Percentiles rank a stretch among this genome's conserved stretches.
Conservation (phyloP, 352 stramenopile genomes). For the Pythium phragmitis region DNA sequence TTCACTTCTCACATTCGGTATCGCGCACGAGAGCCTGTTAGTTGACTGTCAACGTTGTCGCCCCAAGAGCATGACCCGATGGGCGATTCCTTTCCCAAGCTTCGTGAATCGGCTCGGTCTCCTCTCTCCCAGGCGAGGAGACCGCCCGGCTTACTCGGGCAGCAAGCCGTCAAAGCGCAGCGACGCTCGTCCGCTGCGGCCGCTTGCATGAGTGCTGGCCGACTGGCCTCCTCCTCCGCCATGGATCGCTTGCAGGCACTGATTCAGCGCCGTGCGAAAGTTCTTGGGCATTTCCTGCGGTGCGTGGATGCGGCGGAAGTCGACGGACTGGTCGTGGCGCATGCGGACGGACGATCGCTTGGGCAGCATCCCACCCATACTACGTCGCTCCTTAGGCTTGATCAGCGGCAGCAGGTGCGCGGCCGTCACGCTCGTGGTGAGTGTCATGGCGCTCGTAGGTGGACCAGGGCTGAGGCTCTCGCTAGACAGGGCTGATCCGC, state of each 20-base stretch:
- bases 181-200: background rate
- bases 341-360: constrained; percentile 65
- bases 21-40: no score
- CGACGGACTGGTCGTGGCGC: constrained; percentile 59
- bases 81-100: no score
- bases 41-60: no score
- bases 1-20: no score
- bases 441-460: constrained; percentile 13
- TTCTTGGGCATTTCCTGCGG: constrained; percentile 74
- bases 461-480: background rate
- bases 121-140: background rate
- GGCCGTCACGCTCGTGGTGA: constrained; percentile 36
- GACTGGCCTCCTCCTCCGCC: background rate
- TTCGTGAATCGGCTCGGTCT: no score
- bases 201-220: background rate
- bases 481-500: background rate
- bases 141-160: constrained; percentile 12
- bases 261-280: constrained; percentile 59
- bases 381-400: constrained; percentile 48
- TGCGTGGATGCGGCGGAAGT: constrained; percentile 70
- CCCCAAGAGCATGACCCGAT: no score
- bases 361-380: constrained; percentile 65
- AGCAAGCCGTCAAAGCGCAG: constrained; percentile 25
- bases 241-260: constrained; percentile 22
- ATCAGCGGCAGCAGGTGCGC: constrained; percentile 55